Percentiles rank a stretch among this genome's conserved stretches.
Conservation (phyloP, 805 yeast species). For the Isabelozyma gotoi region DNA sequence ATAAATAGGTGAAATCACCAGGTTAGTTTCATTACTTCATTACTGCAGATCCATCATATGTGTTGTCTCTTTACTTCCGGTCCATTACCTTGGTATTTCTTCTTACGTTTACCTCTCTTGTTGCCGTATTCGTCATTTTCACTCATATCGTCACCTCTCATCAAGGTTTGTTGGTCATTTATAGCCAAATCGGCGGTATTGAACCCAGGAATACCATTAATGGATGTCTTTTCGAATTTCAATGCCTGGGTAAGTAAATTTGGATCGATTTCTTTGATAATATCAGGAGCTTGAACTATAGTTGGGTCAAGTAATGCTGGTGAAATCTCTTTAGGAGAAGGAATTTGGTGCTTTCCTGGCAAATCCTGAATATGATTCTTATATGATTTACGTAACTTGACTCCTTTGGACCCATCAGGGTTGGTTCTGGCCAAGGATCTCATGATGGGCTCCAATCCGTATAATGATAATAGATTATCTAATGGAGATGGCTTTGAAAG, state of each 20-base stretch:
- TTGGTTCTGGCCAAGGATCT: conserved; percentile 82
- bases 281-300: conserved; percentile 39
- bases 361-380: conserved; percentile 88
- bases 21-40: neutral
- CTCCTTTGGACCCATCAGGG: conserved; percentile 87
- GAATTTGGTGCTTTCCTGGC: conserved; percentile 74
- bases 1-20: too few species aligned
- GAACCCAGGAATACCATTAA: conserved; percentile 76
- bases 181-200: conserved; percentile 67
- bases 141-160: conserved; percentile 40
- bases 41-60: conserved; percentile 10
- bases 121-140: conserved; percentile 36
- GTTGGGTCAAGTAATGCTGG: conserved; percentile 37
- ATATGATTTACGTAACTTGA: conserved; percentile 89
- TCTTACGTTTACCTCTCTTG: conserved; percentile 38
- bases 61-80: conserved; percentile 40
- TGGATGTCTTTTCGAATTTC: conserved; percentile 62
- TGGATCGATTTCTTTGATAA: conserved; percentile 50
- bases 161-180: conserved; percentile 44
- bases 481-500: conserved; percentile 67
- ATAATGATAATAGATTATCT: conserved; percentile 67
- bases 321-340: conserved; percentile 41
- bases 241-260: conserved; percentile 50
- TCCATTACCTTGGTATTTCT: conserved; percentile 29
- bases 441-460: conserved; percentile 67